Evolutionary conservation across 2,329 filamentous ascomycete species (phyloP).

Genomic region (Neoascochyta sp.): DNA sequence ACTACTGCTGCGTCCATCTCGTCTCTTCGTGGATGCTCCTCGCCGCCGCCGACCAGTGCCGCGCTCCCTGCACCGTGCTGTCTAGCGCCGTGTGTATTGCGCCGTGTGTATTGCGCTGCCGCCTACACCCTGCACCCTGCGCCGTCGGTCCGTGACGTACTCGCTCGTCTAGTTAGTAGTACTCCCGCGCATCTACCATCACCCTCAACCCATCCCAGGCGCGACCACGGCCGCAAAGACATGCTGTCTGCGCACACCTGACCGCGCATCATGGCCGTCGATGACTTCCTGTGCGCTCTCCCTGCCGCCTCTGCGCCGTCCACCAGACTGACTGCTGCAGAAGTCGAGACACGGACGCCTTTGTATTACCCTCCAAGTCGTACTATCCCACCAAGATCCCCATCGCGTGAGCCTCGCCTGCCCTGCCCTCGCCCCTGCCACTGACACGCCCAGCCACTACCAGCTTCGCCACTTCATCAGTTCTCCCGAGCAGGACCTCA

Average conservation of each 20-base stretch:
- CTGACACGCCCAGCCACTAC: slow-evolving; percentile 62
- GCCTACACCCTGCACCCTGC: too few species aligned
- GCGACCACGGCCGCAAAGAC: slow-evolving; percentile 15
- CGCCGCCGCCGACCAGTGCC: too few species aligned
- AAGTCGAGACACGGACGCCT: slow-evolving; percentile 45
- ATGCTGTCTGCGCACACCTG: slow-evolving; percentile 27
- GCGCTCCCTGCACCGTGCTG: too few species aligned
- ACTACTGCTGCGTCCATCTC: too few species aligned
- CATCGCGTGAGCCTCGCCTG: slow-evolving; percentile 40
- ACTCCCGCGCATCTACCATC: too few species aligned
- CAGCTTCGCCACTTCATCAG: slow-evolving; percentile 88
- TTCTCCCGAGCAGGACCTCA: slow-evolving; percentile 67
- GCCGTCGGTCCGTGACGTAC: too few species aligned
- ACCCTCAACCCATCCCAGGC: slow-evolving; percentile 7
- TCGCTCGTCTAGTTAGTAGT: too few species aligned
- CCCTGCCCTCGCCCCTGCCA: background rate
- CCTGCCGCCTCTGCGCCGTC: background rate
- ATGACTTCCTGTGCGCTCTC: slow-evolving; percentile 34
- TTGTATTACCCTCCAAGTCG: slow-evolving; percentile 44
- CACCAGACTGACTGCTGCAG: slow-evolving; percentile 28
- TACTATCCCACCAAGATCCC: slow-evolving; percentile 50
- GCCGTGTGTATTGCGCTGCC: too few species aligned
- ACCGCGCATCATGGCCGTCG: slow-evolving; percentile 38
- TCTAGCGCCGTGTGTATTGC: too few species aligned
- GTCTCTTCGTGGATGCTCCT: too few species aligned